phyloP scores from a whole-genome alignment of 2,329 filamentous ascomycete genomes.

The Coniochaeta pulveracea region DNA sequence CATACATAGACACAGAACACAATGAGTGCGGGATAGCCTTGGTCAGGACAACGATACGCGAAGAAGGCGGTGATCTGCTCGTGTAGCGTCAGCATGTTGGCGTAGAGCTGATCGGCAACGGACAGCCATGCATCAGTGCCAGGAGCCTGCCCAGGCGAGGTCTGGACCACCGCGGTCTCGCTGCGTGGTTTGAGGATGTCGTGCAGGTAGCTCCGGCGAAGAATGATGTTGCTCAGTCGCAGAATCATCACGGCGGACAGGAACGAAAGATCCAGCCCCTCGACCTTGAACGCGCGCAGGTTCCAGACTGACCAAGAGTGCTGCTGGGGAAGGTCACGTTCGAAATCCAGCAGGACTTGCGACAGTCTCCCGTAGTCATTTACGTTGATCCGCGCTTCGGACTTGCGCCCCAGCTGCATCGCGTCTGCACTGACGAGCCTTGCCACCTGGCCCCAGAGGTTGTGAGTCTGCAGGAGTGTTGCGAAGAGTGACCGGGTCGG shows the following conservation, averaged over 20 bases:
- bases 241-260: constrained; percentile 22
- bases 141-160: constrained; percentile 5
- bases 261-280: constrained; percentile 23
- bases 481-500: constrained; percentile 22
- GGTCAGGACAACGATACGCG: background rate
- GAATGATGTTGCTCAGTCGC: constrained; percentile 23
- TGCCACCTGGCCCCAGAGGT: constrained; percentile 23
- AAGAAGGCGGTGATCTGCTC: constrained; percentile 17
- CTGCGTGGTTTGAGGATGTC: constrained; percentile 13
- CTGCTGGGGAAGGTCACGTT: constrained; percentile 16
- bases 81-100: constrained; percentile 21
- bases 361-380: constrained; percentile 12
- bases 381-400: background rate
- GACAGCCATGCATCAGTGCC: constrained; percentile 4
- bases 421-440: constrained; percentile 10
- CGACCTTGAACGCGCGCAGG: constrained; percentile 21
- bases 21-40: constrained; percentile 21
- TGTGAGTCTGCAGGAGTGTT: constrained; percentile 23
- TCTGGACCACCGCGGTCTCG: constrained; percentile 6
- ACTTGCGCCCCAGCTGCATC: background rate
- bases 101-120: constrained; percentile 16
- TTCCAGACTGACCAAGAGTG: constrained; percentile 25
- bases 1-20: constrained; percentile 28
- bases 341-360: constrained; percentile 14
- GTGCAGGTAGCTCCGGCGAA: constrained; percentile 21